Percentiles rank a stretch among this genome's conserved stretches.
Conservation (phyloP, 2,329 filamentous ascomycete species). For the Diaporthe sp. region DNA sequence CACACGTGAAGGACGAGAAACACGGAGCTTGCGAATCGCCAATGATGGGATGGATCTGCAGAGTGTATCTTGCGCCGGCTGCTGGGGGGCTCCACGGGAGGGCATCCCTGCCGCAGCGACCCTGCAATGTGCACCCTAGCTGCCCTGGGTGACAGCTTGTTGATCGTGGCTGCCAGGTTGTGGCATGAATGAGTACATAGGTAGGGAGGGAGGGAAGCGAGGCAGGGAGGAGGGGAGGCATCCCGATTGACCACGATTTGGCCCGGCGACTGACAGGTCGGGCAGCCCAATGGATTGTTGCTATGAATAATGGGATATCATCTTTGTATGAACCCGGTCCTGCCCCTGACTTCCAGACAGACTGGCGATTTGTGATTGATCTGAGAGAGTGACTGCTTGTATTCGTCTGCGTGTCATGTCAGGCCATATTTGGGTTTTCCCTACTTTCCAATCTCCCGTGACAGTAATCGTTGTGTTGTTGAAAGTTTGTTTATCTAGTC, state of each 20-base stretch:
- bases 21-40: slow-evolving; percentile 14
- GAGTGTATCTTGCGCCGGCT: slow-evolving; percentile 18
- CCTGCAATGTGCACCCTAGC: slow-evolving; percentile 5
- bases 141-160: background rate
- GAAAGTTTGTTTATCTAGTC: background rate
- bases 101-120: slow-evolving; percentile 7
- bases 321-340: background rate
- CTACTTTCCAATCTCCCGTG: background rate
- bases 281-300: background rate
- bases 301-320: slow-evolving; percentile 12
- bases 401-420: background rate
- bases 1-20: slow-evolving; percentile 26
- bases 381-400: background rate
- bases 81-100: background rate
- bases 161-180: background rate
- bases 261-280: slow-evolving; percentile 1
- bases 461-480: background rate
- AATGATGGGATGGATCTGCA: slow-evolving; percentile 31
- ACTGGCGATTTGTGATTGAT: background rate
- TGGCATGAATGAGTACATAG: background rate
- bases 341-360: slow-evolving; percentile 17
- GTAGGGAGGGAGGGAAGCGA: background rate
- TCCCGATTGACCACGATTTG: background rate
- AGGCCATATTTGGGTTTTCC: background rate
- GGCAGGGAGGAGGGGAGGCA: background rate